These are phyloP conservation scores for Aspergillus incahuasiensis DNA, from an alignment of 495 filamentous ascomycete genomes.

Conservation along the genomic window DNA sequence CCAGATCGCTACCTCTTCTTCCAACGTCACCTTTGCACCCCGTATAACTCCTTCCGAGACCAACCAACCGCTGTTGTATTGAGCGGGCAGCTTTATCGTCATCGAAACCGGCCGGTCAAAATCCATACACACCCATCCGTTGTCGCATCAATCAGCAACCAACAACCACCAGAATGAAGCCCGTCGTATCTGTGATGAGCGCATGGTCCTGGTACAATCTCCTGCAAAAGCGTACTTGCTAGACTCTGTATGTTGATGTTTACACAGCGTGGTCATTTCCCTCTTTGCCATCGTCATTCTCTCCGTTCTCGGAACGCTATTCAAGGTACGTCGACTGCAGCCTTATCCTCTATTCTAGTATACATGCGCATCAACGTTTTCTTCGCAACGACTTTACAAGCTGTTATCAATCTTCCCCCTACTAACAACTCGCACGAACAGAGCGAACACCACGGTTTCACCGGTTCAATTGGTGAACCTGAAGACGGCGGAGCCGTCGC, in stretches of 20 bases:
- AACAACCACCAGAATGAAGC: conserved; percentile 68
- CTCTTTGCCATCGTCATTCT: conserved; percentile 85
- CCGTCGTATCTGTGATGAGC: conserved; percentile 81
- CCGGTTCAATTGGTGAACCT: conserved; percentile 70
- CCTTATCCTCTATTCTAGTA: not conserved
- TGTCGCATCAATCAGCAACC: not conserved
- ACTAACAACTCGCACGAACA: conserved; percentile 18
- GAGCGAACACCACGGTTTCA: conserved; percentile 72
- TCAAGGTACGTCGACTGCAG: conserved; percentile 48
- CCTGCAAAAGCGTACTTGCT: conserved; percentile 9
- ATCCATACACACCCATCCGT: too few species aligned
- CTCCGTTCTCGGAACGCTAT: conserved; percentile 74
- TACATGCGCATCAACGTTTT: not conserved
- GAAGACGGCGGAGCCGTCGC: conserved; percentile 72
- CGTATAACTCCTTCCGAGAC: too few species aligned
- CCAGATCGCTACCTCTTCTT: not conserved
- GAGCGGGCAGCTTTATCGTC: too few species aligned
- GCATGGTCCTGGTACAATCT: conserved; percentile 80
- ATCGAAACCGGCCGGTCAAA: too few species aligned
- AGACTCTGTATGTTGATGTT: not conserved
- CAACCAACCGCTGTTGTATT: too few species aligned
- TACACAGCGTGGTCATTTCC: conserved; percentile 74
- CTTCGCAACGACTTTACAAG: not conserved
- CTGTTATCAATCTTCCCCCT: not conserved
- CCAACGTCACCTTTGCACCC: not conserved